Base-by-base conservation (phyloP, 2,329 filamentous ascomycete genomes). In the Aspergillus caelatus region DNA sequence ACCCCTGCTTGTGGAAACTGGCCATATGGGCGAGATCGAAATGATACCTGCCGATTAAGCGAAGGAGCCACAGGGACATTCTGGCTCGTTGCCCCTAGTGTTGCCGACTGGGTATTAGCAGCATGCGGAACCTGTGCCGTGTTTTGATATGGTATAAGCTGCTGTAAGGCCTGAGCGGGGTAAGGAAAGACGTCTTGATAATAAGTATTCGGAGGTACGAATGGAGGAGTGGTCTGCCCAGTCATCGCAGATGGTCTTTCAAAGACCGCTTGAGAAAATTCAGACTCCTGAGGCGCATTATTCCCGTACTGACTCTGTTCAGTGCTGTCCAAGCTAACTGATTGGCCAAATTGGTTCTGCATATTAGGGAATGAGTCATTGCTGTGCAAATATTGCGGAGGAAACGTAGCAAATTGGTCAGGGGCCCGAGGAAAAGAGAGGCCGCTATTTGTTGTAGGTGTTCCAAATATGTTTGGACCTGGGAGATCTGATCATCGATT, bases 1-100 rank as follows among this genome's bases (percentile, higher is more conserved):
- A 61, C 34, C 11, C 60, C 62, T 23, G 65, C 54, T 36, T 57
- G 62, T 21, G 62, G 60, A 28, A 62, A 58, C 23, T 45, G 46
- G 19, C 55, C 26, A 52, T 62, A 62, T 16, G 46, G 65, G 56
- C 34, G 61, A 23, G 61, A 30, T 43, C 53, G 62, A 48, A 48
- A 26, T 12, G 30, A 32, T 32, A 57, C 21, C 19, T 26, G 58
- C n/a, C 46, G 36, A 50, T 50, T 60, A 14, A 39, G 12, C 16
- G 56, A 23, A 32, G 60, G n/a, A 19, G 23, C 50, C 32, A 41
- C 59, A 10, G 54, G 28, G 46, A 23, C 59, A 19, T 48, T 32
- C 26, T 26, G 30, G 11, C 52, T 28, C 14, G n/a, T 16, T 26
- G 52, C 5, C 19, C 32, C n/a, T 55, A 34, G 19, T 28, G 52